These are phyloP conservation scores for Microascus cirrosus DNA, from an alignment of 2,329 filamentous ascomycete species.

Conservation along the genomic window DNA sequence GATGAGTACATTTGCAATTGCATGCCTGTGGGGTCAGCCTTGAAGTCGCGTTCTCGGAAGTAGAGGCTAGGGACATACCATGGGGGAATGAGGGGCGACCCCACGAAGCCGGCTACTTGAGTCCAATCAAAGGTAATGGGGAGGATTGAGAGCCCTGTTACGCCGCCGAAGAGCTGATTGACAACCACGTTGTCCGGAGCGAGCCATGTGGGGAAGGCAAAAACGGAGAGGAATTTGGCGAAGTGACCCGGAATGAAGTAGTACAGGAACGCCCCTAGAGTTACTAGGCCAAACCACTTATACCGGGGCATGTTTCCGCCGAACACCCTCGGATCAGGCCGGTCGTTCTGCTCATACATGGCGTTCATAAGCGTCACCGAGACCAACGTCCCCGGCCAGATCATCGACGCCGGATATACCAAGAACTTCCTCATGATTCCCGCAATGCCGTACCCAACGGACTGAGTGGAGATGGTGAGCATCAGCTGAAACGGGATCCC, in stretches of 20 bases:
- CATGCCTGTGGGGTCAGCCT: conserved; percentile 35
- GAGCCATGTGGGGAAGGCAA: conserved; percentile 63
- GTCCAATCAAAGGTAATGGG: conserved; percentile 72
- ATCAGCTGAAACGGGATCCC: conserved; percentile 56
- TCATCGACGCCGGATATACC: conserved; percentile 58
- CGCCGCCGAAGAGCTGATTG: conserved; percentile 64
- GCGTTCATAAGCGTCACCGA: conserved; percentile 58
- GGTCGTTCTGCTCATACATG: conserved; percentile 52
- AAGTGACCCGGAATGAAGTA: conserved; percentile 62
- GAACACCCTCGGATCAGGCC: conserved; percentile 36
- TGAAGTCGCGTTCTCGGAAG: neutral
- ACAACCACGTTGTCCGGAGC: conserved; percentile 55
- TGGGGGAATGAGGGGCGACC: conserved; percentile 57
- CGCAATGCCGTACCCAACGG: conserved; percentile 57
- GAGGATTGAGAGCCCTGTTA: conserved; percentile 54
- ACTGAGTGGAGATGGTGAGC: conserved; percentile 57
- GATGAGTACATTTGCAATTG: conserved; percentile 61
- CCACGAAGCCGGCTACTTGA: conserved; percentile 56
- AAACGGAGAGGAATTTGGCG: conserved; percentile 57
- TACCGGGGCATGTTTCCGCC: conserved; percentile 59
- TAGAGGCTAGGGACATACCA: conserved; percentile 32
- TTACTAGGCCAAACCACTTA: conserved; percentile 50
- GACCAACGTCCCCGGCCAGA: conserved; percentile 61
- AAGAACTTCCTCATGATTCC: conserved; percentile 56
- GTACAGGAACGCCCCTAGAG: conserved; percentile 47